Evolutionary conservation across 495 filamentous ascomycete species (phyloP), one percentile per base, ranked within the genome.

Genomic region (Penicillium manginii): DNA sequence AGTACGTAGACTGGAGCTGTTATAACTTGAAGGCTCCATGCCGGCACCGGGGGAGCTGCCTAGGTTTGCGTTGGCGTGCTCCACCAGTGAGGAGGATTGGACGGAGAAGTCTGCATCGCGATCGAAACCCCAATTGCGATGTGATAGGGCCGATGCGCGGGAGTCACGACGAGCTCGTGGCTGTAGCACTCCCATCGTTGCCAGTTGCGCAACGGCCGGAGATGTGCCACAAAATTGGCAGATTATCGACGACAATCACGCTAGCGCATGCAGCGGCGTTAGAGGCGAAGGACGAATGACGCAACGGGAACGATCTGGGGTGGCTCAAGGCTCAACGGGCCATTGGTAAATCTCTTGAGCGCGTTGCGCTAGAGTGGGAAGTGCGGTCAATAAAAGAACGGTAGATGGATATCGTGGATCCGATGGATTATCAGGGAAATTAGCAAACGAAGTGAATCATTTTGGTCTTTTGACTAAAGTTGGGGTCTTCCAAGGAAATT

Each of bases 1-100:
- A 35, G 89, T 88, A 65, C 87, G 80, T 60, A 88, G 81, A 50
- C 76, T 81, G 48, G 73, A 65, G 18, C 69, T 72, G 40, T 69
- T 67, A 59, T 71, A 66, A 50, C 69, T 69, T 9, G 73, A 72
- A 6, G 81, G 67, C 14, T 81, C 78, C 3, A 68, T 47, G 9
- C 69, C 70, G 32, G 62, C 59, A 17, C 66, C 65, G 26, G 74
- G 69, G 26, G 70, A 66, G 58, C 66, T 74, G 56, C 68, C 68
- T 49, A 67, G 49, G 47, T 67, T 69, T 37, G 70, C 66, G 49
- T 66, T 69, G 22, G 70, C 66, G n/a, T 73, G 70, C 61, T 74
- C 74, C 37, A 72, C 66, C n/a, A 64, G 57, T 11, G 62, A 54
- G 29, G 68, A 67, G 14, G 64, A 48, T 4, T 57, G 60, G 11